These are phyloP conservation scores for Quercus alba DNA, from an alignment of 306 rosid species.

Conservation along the genomic window DNA sequence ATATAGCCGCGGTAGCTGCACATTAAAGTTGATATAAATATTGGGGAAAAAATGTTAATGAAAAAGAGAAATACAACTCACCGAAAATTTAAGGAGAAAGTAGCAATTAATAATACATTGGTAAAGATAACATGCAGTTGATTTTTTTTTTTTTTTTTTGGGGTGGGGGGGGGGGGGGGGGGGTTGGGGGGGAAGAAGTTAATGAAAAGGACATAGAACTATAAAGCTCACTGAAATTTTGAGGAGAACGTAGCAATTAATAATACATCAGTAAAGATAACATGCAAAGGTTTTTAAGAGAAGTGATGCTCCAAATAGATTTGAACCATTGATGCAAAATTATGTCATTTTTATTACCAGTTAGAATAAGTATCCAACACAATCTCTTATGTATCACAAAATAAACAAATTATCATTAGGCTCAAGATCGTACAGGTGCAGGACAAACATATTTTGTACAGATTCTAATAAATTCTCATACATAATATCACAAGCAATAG, in stretches of 20 bases:
- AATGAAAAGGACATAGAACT: background rate
- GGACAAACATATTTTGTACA: background rate
- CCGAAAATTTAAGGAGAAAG: background rate
- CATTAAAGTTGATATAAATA: slow-evolving; percentile 13
- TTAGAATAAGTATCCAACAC: background rate
- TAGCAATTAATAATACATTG: background rate
- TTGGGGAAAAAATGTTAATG: background rate
- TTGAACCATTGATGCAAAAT: background rate
- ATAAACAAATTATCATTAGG: background rate
- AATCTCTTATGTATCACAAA: background rate
- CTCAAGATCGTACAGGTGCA: background rate
- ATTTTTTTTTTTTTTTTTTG: too few relatives aligned
- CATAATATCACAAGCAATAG: background rate
- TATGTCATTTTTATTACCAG: background rate
- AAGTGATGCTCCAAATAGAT: background rate
- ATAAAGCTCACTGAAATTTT: background rate
- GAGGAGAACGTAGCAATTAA: background rate
- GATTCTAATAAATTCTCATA: background rate
- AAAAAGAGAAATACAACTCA: background rate
- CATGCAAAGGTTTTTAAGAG: background rate
- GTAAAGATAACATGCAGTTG: background rate
- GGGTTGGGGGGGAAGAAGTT: background rate
- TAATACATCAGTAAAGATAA: background rate
- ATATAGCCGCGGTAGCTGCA: slow-evolving; percentile 75
- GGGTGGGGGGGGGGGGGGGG: too few relatives aligned